Evolutionary conservation across 305 asterid species (phyloP), one percentile per base, ranked within the genome.

Genomic region (Petunia hybrid): DNA sequence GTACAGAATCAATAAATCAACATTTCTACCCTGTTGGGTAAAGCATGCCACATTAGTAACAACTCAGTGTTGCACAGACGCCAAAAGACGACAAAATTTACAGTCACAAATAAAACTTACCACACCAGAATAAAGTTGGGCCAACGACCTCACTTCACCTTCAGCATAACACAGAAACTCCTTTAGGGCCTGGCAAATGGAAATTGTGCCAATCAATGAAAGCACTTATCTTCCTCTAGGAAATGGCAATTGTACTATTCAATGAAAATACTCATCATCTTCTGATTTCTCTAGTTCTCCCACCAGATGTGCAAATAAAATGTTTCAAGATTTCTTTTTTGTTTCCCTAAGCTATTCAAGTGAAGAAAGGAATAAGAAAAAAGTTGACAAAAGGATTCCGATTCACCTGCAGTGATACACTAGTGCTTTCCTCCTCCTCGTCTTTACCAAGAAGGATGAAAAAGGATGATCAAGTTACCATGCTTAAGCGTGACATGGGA

Each of bases 131-230:
- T 95, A 95, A 75, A 94, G 91, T 80, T 94, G 93, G 48, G 98
- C 98, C 89, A 95, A 85, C 77, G 92, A 81, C 91, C 99, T 90
- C 76, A 92, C 99, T 91, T 95, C 99, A 80, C 97, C 92, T 87
- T 95, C 98, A 82, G 99, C 91, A 80, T 81, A 91, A 84, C 91
- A 80, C 77, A 95, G 95, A 81, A 95, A 95, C 80, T 91, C 97
- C 90, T 92, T 93, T 87, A 95, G 83, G 76, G 94, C 97, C 99
- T 95, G 90, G 83, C 3, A 80, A 42, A 73, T n/a, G 64, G 48
- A 8, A 73, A 51, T 73, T 73, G 36, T 51, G 36, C 48, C 9
- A 73, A 51, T 73, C 46, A 51, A 6, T 51, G 7, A 73, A 43
- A 46, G 31, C 31, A 22, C 31, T 22, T 22, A 22, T 22, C 31